Percentiles rank a stretch among this genome's conserved stretches.
Evolutionary conservation across 2,329 filamentous ascomycete species (phyloP).

Genomic region (Aspergillus intermedius): DNA sequence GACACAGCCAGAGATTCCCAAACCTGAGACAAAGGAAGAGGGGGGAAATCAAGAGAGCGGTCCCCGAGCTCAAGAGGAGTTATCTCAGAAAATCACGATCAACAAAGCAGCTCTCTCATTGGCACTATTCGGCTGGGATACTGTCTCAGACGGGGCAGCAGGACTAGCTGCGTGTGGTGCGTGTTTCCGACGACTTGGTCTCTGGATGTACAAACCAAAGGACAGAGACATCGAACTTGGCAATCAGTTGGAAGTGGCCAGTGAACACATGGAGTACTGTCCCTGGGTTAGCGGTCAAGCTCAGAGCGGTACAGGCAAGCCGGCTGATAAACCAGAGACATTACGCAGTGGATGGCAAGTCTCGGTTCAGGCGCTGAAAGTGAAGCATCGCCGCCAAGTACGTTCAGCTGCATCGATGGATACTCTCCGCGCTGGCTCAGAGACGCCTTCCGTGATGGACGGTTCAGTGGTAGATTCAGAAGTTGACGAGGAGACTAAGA

Average conservation of each 20-base stretch:
- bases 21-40: not conserved
- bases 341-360: slow-evolving; percentile 42
- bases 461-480: slow-evolving; percentile 25
- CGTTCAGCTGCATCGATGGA: slow-evolving; percentile 21
- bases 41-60: slow-evolving; percentile 1
- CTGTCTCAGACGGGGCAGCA: slow-evolving; percentile 34
- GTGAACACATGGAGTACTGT: slow-evolving; percentile 76
- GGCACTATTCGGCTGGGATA: slow-evolving; percentile 70
- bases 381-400: slow-evolving; percentile 28
- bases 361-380: slow-evolving; percentile 37
- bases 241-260: slow-evolving; percentile 57
- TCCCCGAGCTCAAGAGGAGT: slow-evolving; percentile 7
- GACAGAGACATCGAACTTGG: slow-evolving; percentile 39
- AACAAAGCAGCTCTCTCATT: slow-evolving; percentile 61
- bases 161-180: slow-evolving; percentile 74
- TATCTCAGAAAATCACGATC: slow-evolving; percentile 22
- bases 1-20: not conserved
- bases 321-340: slow-evolving; percentile 24
- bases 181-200: slow-evolving; percentile 78
- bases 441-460: slow-evolving; percentile 16
- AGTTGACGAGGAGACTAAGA: slow-evolving; percentile 40
- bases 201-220: slow-evolving; percentile 89
- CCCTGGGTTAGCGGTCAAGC: slow-evolving; percentile 65
- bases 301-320: slow-evolving; percentile 46
- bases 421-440: slow-evolving; percentile 22